Base-by-base conservation (phyloP, 2,329 filamentous ascomycete species). In the Neurospora sp. region DNA sequence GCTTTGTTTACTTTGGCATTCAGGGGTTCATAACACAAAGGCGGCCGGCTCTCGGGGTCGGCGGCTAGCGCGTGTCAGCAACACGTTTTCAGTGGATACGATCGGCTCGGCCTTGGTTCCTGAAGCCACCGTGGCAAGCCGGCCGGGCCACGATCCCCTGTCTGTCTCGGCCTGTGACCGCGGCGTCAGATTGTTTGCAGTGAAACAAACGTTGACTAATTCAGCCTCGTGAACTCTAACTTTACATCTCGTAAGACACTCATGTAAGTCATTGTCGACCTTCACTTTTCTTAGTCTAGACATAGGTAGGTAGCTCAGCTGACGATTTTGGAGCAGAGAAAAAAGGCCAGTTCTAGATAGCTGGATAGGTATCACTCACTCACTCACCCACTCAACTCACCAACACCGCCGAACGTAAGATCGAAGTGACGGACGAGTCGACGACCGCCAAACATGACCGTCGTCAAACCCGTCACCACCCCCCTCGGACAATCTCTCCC, bases 401-500 rank as follows among this genome's bases (percentile, higher is more conserved):
- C 46, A 52, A 28, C 19, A 28, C 6, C 43, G 1, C 1, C 40
- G 19, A 19, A 19, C 19, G 4, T 41, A 41, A 23, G 39, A 66
- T 15, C 12, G 23, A 57, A 46, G 8, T 17, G 8, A 8, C 38
- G 57, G 41, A 66, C 52, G 66, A 28, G 28, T 28, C 28, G 4
- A 67, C 5, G 4, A 67, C 5, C 15, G 8, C 12, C 23, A 70
- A 70, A 68, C 33, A 76, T 76, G 75, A 71, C 75, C 6, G 33
- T 33, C 1, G 66, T 73, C 70, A 75, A 73, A 28, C 38, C 70
- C 33, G 74, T 78, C 71, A 77, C 76, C 69, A 77, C 76, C 33
- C 71, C 72, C n/a, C 79, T 82, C 43, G 84, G 83, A 15, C 78
- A 82, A 70, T 83, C 83, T 17, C 75, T 83, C 3, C 83, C 83